Conservation (phyloP, 2,329 filamentous ascomycete species). For the Ascochyta koolunga region DNA sequence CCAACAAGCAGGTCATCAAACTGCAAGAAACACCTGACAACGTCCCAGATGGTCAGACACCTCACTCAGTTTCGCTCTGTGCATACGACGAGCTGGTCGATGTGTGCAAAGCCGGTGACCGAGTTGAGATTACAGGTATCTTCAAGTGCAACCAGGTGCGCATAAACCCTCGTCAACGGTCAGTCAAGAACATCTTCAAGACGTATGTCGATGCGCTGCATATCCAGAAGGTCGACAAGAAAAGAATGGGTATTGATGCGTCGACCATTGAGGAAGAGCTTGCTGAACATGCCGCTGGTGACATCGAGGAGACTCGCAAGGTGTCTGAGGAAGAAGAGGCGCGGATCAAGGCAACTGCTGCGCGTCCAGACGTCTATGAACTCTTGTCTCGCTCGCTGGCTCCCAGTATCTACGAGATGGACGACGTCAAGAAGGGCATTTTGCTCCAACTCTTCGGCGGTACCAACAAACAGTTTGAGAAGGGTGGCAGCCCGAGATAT, state of each 20-base stretch:
- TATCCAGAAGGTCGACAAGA: slow-evolving; percentile 95
- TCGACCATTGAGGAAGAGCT: slow-evolving; percentile 87
- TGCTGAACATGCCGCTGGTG: slow-evolving; percentile 72
- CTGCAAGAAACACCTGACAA: slow-evolving; percentile 96
- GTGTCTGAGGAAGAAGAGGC: slow-evolving; percentile 85
- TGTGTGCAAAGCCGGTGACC: slow-evolving; percentile 96
- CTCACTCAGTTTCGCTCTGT: slow-evolving; percentile 94
- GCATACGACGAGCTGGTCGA: slow-evolving; percentile 97
- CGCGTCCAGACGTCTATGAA: slow-evolving; percentile 88
- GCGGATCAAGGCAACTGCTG: slow-evolving; percentile 81
- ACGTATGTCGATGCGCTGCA: slow-evolving; percentile 96
- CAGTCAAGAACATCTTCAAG: slow-evolving; percentile 95
- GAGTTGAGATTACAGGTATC: slow-evolving; percentile 93
- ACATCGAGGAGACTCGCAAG: slow-evolving; percentile 82
- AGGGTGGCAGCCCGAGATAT: slow-evolving; percentile 93
- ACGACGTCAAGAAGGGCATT: slow-evolving; percentile 98
- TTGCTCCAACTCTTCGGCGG: slow-evolving; percentile 95
- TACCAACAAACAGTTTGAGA: slow-evolving; percentile 97
- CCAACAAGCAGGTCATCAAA: slow-evolving; percentile 98
- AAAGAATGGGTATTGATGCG: slow-evolving; percentile 86
- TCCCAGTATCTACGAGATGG: slow-evolving; percentile 95
- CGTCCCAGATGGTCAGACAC: slow-evolving; percentile 93
- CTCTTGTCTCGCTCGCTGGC: slow-evolving; percentile 88
- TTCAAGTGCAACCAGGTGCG: slow-evolving; percentile 94
- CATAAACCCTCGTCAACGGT: slow-evolving; percentile 89